Evolutionary conservation across 805 yeast species (phyloP).

Genomic region (Schwanniomyces occidentalis): DNA sequence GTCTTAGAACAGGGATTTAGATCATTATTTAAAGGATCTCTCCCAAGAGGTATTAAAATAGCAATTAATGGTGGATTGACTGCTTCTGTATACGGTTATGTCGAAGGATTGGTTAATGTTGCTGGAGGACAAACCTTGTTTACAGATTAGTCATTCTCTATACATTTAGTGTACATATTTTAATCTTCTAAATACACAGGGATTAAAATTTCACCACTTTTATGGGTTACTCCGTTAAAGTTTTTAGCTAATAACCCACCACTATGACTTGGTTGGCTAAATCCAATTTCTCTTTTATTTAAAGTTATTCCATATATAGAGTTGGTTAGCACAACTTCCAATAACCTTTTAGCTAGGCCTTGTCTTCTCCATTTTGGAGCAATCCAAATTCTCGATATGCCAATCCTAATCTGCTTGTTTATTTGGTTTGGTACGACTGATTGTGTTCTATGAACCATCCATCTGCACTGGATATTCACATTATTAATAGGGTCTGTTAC

Average conservation of each 20-base stretch:
- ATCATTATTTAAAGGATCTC: conserved; percentile 35
- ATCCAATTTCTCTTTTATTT: conserved; percentile 49
- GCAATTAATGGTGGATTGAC: conserved; percentile 44
- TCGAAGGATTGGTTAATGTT: conserved; percentile 29
- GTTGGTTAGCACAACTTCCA: conserved; percentile 43
- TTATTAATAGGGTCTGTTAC: conserved; percentile 47
- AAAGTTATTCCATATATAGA: conserved; percentile 52
- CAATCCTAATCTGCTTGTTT: conserved; percentile 34
- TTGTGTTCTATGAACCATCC: conserved; percentile 61
- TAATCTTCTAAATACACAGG: conserved; percentile 50
- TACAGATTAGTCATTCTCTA: conserved; percentile 12
- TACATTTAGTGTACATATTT: no score
- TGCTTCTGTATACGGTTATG: conserved; percentile 37
- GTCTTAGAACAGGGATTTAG: conserved; percentile 32
- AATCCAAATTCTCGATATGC: conserved; percentile 46
- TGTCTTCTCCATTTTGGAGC: conserved; percentile 45
- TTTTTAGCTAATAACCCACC: conserved; percentile 60
- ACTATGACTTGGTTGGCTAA: conserved; percentile 71
- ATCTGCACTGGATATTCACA: conserved; percentile 39
- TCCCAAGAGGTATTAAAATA: conserved; percentile 42
- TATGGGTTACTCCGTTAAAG: conserved; percentile 58
- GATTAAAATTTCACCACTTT: conserved; percentile 48
- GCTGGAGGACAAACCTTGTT: conserved; percentile 36
- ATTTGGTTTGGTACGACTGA: conserved; percentile 47
- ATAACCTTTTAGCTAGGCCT: conserved; percentile 50